These are phyloP conservation scores for Lepiota brunneoincarnata DNA, from an alignment of 768 basidiomycete genomes.

Conservation along the genomic window DNA sequence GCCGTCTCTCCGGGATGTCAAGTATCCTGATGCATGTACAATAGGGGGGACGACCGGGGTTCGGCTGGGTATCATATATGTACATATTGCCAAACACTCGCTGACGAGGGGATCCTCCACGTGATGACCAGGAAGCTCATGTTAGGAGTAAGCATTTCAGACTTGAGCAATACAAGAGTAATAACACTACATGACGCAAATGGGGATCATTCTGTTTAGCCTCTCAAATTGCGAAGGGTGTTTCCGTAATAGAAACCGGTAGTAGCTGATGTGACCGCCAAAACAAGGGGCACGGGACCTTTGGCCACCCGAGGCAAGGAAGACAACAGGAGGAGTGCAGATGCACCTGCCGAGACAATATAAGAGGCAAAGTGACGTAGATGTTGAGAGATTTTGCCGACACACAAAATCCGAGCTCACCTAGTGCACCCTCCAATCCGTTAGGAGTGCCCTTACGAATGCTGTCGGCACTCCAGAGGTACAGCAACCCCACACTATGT, in stretches of 20 bases:
- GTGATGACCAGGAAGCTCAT: too few species aligned
- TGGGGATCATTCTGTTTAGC: not conserved
- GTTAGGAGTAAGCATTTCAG: too few species aligned
- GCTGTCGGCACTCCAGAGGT: conserved; percentile 74
- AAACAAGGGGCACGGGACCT: conserved; percentile 67
- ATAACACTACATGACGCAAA: too few species aligned
- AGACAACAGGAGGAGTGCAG: conserved; percentile 69
- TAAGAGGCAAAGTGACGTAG: not conserved
- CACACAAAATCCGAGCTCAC: conserved; percentile 33
- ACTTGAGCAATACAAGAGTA: too few species aligned
- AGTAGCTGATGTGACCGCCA: conserved; percentile 59
- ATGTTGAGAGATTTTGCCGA: not conserved
- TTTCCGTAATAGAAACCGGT: conserved; percentile 70
- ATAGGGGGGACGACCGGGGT: too few species aligned
- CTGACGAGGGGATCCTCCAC: too few species aligned
- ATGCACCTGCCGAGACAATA: conserved; percentile 53
- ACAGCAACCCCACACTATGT: conserved; percentile 72
- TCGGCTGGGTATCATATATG: too few species aligned
- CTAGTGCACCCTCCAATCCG: conserved; percentile 78
- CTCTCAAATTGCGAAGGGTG: conserved; percentile 41
- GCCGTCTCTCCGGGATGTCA: too few species aligned
- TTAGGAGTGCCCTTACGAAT: conserved; percentile 71
- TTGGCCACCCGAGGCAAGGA: conserved; percentile 71
- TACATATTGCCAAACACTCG: too few species aligned
- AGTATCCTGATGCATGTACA: too few species aligned